phyloP scores from a whole-genome alignment of 345 rosid genomes.

The Rhizophora mangle region DNA sequence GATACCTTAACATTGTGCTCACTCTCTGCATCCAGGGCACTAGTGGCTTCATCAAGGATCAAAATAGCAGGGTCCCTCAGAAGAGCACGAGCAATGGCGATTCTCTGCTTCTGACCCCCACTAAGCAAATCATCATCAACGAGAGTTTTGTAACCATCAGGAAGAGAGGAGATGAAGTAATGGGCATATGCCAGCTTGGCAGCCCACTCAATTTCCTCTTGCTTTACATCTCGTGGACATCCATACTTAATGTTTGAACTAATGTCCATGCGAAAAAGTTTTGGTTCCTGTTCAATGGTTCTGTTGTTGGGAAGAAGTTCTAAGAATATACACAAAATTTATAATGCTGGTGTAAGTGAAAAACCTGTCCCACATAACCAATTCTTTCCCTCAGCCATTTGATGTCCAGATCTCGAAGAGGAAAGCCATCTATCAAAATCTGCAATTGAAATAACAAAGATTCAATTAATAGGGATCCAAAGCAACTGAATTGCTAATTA shows the following conservation, averaged over 20 bases:
- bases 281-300: constrained; percentile 63
- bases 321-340: constrained; percentile 1
- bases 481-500: background rate
- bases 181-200: constrained; percentile 93
- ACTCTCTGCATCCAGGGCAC: constrained; percentile 96
- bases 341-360: constrained; percentile 1
- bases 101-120: constrained; percentile 97
- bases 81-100: constrained; percentile 94
- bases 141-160: constrained; percentile 75
- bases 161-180: constrained; percentile 80
- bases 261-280: constrained; percentile 86
- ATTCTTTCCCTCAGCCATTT: constrained; percentile 85
- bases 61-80: constrained; percentile 87
- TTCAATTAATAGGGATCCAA: background rate
- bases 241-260: constrained; percentile 88
- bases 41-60: constrained; percentile 95
- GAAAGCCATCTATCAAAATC: constrained; percentile 85
- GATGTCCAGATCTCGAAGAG: constrained; percentile 71
- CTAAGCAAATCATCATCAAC: constrained; percentile 97
- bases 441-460: constrained; percentile 26
- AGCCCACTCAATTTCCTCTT: constrained; percentile 83
- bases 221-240: constrained; percentile 53
- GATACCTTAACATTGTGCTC: constrained; percentile 86
- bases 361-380: constrained; percentile 93
- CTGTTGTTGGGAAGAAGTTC: constrained; percentile 14